These are phyloP conservation scores for Trichosporon faecale DNA, from an alignment of 1,284 basidiomycete genomes.

Conservation along the genomic window DNA sequence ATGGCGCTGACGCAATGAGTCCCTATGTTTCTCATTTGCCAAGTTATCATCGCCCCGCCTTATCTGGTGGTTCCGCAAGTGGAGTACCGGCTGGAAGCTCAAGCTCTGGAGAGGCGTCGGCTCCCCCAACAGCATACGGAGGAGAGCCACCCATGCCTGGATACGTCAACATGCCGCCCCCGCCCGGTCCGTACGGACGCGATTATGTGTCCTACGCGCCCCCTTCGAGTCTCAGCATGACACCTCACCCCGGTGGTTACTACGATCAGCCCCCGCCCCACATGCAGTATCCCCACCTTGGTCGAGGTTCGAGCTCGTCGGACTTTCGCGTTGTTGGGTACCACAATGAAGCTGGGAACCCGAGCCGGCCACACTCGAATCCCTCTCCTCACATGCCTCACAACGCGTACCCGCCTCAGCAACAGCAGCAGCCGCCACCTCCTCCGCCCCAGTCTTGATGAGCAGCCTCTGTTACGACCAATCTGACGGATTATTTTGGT, in stretches of 20 bases:
- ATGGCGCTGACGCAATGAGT: slow-evolving; percentile 5
- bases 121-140: not conserved
- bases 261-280: not conserved
- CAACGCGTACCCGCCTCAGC: slow-evolving; percentile 2
- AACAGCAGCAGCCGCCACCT: not conserved
- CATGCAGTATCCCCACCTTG: not conserved
- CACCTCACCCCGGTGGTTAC: not conserved
- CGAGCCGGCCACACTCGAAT: not conserved
- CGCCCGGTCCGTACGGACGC: not conserved
- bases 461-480: not conserved
- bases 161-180: slow-evolving; percentile 4
- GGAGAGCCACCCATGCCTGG: not conserved
- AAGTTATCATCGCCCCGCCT: not conserved
- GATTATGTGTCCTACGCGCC: slow-evolving; percentile 8
- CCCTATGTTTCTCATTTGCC: not conserved
- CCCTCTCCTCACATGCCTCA: slow-evolving; percentile 5
- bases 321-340: slow-evolving; percentile 1
- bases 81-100: not conserved
- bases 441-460: slow-evolving; percentile 8
- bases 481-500: slow-evolving; percentile 4
- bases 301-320: not conserved
- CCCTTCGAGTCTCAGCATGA: slow-evolving; percentile 6
- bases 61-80: not conserved
- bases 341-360: not conserved
- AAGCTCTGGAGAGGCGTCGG: not conserved